Base-by-base conservation (phyloP, 768 basidiomycete species). In the Auricularia sp. region DNA sequence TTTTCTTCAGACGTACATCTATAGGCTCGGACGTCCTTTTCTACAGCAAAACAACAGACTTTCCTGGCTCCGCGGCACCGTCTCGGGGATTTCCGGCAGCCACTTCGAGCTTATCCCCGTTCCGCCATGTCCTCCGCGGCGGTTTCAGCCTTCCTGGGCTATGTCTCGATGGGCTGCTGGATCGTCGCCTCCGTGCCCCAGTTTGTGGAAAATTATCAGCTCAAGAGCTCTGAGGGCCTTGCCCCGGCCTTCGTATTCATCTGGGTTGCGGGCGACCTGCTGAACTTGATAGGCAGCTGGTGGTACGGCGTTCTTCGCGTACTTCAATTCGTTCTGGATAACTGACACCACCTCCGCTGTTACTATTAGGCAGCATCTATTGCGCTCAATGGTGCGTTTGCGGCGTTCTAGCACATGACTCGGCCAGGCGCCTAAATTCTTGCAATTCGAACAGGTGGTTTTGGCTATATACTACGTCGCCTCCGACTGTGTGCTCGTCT, bases 181-280 rank as follows among this genome's bases (percentile, higher is more conserved):
- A 59, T 59, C 23, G 56, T 59, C 29, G 56, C 56, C 0, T n/a
- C 56, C 14, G 29, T 59, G 56, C 56, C 56, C 14, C 56, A 59
- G 56, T 12, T 59, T 3, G 7, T 59, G 4, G 56, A 59, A 29
- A 59, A 59, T 34, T 59, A 23, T 1, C 6, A 4, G 29, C 21
- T 12, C 56, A 59, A 59, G 56, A 59, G 56, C 56, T 12, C 56
- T 5, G 56, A 81, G 70, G 80, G 84, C 69, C 80, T 86, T 18
- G 79, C 85, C n/a, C 68, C 74, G 35, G 83, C 84, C 2, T 86
- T 85, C 68, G 72, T 74, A 36, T 71, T 80, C 66, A 83, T 85
- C 47, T 86, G 56, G 56, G 56, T 35, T 33, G 29, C 34, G 6
- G 56, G 56, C 29, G 56, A 59, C 56, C 29, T 59, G 23, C 56